These are phyloP conservation scores for Angomonas ambiguus DNA, from an alignment of 208 protist species.

Conservation along the genomic window DNA sequence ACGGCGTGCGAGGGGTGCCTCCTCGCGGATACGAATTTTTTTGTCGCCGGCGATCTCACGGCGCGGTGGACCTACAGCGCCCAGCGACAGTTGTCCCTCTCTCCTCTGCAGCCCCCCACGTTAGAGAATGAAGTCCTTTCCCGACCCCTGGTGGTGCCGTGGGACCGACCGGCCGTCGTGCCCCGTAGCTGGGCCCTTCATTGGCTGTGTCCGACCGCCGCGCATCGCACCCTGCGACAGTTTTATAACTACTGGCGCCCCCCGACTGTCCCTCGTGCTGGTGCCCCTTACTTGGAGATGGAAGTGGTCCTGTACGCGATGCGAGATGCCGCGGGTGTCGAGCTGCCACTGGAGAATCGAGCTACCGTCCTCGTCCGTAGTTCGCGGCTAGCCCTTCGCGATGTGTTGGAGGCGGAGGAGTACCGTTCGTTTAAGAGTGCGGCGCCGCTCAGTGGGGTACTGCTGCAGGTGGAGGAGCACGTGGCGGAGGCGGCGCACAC, in stretches of 20 bases:
- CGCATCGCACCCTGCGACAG: constrained; percentile 27
- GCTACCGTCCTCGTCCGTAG: constrained; percentile 57
- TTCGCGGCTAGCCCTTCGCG: constrained; percentile 22
- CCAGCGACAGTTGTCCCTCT: constrained; percentile 5
- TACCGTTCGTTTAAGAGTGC: neutral
- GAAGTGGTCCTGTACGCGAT: constrained; percentile 62
- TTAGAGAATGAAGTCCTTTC: constrained; percentile 28
- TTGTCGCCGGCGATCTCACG: constrained; percentile 72
- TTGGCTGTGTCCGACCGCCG: constrained; percentile 58
- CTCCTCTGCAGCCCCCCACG: constrained; percentile 11
- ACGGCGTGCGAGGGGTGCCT: constrained; percentile 84
- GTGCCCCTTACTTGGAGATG: constrained; percentile 31
- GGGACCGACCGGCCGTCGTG: constrained; percentile 30
- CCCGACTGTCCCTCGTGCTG: neutral
- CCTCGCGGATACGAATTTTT: constrained; percentile 83
- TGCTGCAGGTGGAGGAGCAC: constrained; percentile 38
- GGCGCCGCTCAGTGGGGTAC: constrained; percentile 14
- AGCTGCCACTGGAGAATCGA: constrained; percentile 39
- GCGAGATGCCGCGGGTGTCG: constrained; percentile 47
- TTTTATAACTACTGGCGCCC: constrained; percentile 24
- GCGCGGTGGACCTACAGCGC: constrained; percentile 38
- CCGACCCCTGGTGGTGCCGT: constrained; percentile 49
- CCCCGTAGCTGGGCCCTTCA: constrained; percentile 51
- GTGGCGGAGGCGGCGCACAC: constrained; percentile 54
- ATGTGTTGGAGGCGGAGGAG: constrained; percentile 24